Evolutionary conservation across 495 filamentous ascomycete species (phyloP).

Genomic region (Aspergillus steynii): DNA sequence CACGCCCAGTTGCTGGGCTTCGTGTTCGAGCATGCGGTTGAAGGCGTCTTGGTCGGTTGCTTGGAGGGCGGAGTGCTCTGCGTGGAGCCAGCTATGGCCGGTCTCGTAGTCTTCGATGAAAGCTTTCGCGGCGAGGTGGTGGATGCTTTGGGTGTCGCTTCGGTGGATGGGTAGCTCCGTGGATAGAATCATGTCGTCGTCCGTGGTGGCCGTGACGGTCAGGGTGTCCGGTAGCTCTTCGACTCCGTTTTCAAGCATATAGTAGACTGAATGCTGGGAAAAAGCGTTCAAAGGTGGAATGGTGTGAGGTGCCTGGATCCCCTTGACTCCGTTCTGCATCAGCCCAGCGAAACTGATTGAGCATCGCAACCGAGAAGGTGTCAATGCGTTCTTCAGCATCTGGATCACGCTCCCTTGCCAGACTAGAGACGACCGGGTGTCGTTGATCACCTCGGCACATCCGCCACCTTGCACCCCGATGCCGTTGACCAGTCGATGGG

Average conservation of each 20-base stretch:
- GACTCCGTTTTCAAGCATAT: constrained; percentile 10
- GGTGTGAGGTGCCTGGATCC: constrained; percentile 20
- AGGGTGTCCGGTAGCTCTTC: constrained; percentile 8
- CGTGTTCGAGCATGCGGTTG: constrained; percentile 7
- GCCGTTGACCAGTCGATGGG: constrained; percentile 25
- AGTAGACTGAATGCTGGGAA: constrained; percentile 14
- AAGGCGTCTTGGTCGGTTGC: constrained; percentile 8
- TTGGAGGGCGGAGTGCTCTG: constrained; percentile 5
- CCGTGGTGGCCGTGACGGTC: constrained; percentile 11
- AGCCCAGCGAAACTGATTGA: constrained; percentile 9
- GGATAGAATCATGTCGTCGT: constrained; percentile 9
- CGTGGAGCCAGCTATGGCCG: constrained; percentile 22
- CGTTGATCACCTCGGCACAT: constrained; percentile 22
- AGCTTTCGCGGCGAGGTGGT: constrained; percentile 24
- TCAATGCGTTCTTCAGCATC: constrained; percentile 28
- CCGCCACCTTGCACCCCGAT: constrained; percentile 24
- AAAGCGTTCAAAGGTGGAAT: constrained; percentile 19
- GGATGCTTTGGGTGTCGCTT: constrained; percentile 8
- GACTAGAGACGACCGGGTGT: background rate
- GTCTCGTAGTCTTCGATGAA: constrained; percentile 22
- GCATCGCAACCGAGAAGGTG: constrained; percentile 13
- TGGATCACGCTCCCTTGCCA: constrained; percentile 21
- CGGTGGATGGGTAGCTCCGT: constrained; percentile 10
- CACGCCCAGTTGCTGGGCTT: constrained; percentile 12
- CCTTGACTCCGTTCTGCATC: background rate